phyloP scores from a whole-genome alignment of 2,329 filamentous ascomycete species.

The Pseudogymnoascus sp. region DNA sequence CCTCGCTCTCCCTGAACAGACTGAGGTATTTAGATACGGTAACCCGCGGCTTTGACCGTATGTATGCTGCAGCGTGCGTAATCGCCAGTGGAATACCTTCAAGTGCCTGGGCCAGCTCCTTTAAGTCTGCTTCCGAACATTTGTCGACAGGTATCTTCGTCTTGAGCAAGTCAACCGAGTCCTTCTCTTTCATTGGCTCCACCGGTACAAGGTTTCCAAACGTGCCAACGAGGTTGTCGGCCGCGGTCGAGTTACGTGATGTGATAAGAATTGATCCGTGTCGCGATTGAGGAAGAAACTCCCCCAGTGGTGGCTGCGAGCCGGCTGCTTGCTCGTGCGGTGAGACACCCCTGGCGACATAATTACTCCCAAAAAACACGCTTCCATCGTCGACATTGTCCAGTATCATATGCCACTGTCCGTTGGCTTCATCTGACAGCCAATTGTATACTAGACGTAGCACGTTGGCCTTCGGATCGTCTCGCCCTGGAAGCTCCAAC shows the following conservation, averaged over 20 bases:
- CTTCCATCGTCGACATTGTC: conserved; percentile 30
- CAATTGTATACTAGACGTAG: conserved; percentile 4
- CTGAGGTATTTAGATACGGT: conserved; percentile 6
- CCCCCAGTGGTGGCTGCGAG: conserved; percentile 21
- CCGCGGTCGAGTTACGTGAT: not conserved
- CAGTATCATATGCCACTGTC: conserved; percentile 30
- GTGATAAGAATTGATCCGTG: not conserved
- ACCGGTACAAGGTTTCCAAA: not conserved
- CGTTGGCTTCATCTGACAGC: conserved; percentile 10
- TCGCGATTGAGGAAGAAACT: not conserved
- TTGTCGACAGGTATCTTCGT: not conserved
- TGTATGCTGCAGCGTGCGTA: conserved; percentile 14
- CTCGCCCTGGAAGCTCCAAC: not conserved
- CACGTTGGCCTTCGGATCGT: not conserved
- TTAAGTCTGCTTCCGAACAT: not conserved
- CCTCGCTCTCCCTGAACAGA: not conserved
- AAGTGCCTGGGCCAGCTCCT: not conserved
- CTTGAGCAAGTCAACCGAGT: not conserved
- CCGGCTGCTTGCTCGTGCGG: conserved; percentile 12
- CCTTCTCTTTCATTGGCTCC: too few relatives aligned
- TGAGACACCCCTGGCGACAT: not conserved
- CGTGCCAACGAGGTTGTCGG: not conserved
- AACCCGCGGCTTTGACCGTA: conserved; percentile 7
- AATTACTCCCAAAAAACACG: not conserved
- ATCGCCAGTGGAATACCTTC: conserved; percentile 16